Conservation (phyloP, 2,329 filamentous ascomycete genomes). For the Rasamsonia emersonii region DNA sequence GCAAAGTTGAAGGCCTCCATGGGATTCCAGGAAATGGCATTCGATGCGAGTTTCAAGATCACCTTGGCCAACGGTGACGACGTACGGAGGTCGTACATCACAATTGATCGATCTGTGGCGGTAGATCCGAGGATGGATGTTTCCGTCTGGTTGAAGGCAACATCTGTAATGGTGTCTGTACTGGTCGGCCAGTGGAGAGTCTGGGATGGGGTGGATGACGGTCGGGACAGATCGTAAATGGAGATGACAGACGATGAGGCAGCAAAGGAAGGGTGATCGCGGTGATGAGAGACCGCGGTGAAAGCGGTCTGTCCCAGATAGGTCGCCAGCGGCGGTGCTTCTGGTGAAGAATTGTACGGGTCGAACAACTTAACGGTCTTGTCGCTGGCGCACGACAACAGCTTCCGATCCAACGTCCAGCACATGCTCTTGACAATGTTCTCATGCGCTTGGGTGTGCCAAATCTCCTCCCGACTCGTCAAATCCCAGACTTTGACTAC, state of each 20-base stretch:
- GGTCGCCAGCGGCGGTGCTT: slow-evolving; percentile 66
- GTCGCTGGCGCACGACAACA: slow-evolving; percentile 81
- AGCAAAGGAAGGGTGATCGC: slow-evolving; percentile 69
- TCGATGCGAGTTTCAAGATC: slow-evolving; percentile 71
- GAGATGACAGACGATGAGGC: slow-evolving; percentile 66
- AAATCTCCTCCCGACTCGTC: slow-evolving; percentile 61
- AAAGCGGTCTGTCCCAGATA: slow-evolving; percentile 80
- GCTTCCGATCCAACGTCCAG: slow-evolving; percentile 78
- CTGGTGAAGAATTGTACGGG: slow-evolving; percentile 65
- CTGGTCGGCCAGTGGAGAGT: slow-evolving; percentile 79
- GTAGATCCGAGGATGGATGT: slow-evolving; percentile 82
- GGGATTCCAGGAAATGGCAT: slow-evolving; percentile 84
- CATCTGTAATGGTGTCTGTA: slow-evolving; percentile 79
- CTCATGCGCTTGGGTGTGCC: slow-evolving; percentile 76
- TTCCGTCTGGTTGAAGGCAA: slow-evolving; percentile 89
- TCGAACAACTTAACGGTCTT: slow-evolving; percentile 85
- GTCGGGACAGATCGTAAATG: slow-evolving; percentile 78
- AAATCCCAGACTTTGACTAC: slow-evolving; percentile 91
- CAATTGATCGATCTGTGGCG: slow-evolving; percentile 74
- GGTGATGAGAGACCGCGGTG: slow-evolving; percentile 74
- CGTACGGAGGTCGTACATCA: slow-evolving; percentile 88
- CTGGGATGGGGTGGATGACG: slow-evolving; percentile 68
- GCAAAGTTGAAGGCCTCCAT: slow-evolving; percentile 97
- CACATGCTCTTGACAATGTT: slow-evolving; percentile 87
- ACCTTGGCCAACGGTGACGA: slow-evolving; percentile 73